Evolutionary conservation across 2,329 filamentous ascomycete species (phyloP).

Genomic region (Neofusicoccum cordaticola): DNA sequence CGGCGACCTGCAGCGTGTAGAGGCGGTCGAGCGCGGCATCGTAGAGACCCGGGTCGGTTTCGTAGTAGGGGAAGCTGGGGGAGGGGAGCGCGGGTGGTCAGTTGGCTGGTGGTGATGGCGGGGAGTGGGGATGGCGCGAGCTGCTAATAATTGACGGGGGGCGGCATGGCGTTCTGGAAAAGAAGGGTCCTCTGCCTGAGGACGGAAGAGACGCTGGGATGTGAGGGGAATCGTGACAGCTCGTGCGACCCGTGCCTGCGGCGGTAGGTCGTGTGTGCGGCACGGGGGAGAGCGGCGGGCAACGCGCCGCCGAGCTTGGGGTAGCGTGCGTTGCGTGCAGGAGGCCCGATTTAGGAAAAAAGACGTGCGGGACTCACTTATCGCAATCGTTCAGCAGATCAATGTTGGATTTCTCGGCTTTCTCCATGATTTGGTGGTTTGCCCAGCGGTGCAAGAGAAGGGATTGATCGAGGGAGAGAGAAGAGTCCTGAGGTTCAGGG

Average conservation of each 20-base stretch:
- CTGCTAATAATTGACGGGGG: neutral
- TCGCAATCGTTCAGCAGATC: constrained; percentile 58
- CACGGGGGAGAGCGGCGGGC: neutral
- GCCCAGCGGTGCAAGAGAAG: neutral
- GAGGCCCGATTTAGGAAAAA: constrained; percentile 4
- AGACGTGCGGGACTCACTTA: constrained; percentile 34
- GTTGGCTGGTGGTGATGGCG: neutral
- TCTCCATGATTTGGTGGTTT: constrained; percentile 6
- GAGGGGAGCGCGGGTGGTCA: neutral
- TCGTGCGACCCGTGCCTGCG: neutral
- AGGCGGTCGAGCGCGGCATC: constrained; percentile 53
- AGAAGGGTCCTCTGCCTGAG: neutral
- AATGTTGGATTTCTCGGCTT: constrained; percentile 45
- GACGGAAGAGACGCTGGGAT: neutral
- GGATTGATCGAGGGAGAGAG: neutral
- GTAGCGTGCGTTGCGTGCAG: constrained; percentile 7
- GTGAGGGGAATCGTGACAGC: neutral
- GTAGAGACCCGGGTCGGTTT: constrained; percentile 58
- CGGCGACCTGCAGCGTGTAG: constrained; percentile 64
- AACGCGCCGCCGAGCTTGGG: neutral
- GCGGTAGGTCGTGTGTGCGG: neutral
- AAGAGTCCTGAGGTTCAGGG: neutral
- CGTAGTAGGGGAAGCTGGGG: constrained; percentile 72
- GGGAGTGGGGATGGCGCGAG: neutral
- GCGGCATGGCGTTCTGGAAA: neutral